These are phyloP conservation scores for Irpex lacteus DNA, from an alignment of 1,284 basidiomycete species.

Conservation along the genomic window DNA sequence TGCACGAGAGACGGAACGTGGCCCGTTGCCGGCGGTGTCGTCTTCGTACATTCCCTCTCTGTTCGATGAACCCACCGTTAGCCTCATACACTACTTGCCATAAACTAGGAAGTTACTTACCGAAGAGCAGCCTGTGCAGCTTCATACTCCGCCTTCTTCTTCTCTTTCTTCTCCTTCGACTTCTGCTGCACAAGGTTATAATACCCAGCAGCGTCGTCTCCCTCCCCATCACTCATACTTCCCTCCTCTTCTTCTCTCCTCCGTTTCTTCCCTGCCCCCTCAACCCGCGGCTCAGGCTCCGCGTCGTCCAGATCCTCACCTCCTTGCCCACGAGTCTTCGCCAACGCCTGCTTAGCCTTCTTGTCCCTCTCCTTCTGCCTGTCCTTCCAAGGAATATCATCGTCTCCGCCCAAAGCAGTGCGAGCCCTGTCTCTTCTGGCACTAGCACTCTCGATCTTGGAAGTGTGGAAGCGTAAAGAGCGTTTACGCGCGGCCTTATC, in stretches of 20 bases:
- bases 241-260: conserved; percentile 48
- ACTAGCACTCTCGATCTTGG: conserved; percentile 74
- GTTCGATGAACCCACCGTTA: neutral
- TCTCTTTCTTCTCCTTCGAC: conserved; percentile 69
- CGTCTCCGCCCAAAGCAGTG: conserved; percentile 74
- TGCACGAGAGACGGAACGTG: conserved; percentile 82
- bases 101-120: conserved; percentile 40
- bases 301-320: conserved; percentile 68
- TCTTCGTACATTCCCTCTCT: conserved; percentile 54
- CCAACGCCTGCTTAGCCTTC: conserved; percentile 46
- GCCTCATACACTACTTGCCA: too few relatives aligned
- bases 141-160: conserved; percentile 82
- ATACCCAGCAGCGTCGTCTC: conserved; percentile 54
- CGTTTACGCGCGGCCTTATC: conserved; percentile 83
- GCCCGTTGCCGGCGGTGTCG: conserved; percentile 52
- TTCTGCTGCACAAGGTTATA: conserved; percentile 84
- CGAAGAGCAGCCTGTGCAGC: conserved; percentile 56
- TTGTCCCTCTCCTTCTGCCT: conserved; percentile 58
- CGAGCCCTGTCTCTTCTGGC: conserved; percentile 71
- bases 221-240: conserved; percentile 26
- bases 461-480: conserved; percentile 84
- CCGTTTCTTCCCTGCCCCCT: conserved; percentile 36
- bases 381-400: conserved; percentile 83
- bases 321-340: conserved; percentile 44
- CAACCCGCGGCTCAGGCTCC: conserved; percentile 43